Percentiles rank a stretch among this genome's conserved stretches.
These are phyloP conservation scores for Kazachstania bromeliacearum DNA, from an alignment of 805 yeast species.

Conservation along the genomic window DNA sequence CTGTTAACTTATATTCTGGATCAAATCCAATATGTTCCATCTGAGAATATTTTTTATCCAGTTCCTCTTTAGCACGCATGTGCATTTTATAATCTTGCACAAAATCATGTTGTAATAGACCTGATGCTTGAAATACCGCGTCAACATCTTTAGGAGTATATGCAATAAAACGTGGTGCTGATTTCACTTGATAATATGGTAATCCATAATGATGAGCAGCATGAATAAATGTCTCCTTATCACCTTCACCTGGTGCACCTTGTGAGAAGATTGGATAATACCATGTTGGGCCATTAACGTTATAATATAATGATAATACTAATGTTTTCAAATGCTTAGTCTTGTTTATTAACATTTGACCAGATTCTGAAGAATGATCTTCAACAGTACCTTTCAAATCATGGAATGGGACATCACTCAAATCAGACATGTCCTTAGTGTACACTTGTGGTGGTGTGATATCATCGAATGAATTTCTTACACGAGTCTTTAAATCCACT, in stretches of 20 bases:
- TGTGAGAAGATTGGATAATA: conserved; percentile 65
- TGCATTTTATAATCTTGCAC: conserved; percentile 40
- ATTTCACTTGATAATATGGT: conserved; percentile 42
- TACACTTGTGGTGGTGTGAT: conserved; percentile 25
- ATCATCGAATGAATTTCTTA: conserved; percentile 30
- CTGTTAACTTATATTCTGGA: conserved; percentile 12
- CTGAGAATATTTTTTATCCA: conserved; percentile 8
- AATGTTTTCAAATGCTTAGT: conserved; percentile 48
- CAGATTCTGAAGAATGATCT: conserved; percentile 65
- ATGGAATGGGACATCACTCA: conserved; percentile 38
- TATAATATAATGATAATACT: conserved; percentile 54
- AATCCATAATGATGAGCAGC: conserved; percentile 45
- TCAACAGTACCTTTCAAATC: conserved; percentile 58
- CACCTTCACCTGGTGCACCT: conserved; percentile 74
- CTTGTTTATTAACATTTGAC: conserved; percentile 58
- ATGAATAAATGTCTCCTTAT: conserved; percentile 64
- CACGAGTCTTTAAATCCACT: conserved; percentile 33
- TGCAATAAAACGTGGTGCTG: conserved; percentile 33
- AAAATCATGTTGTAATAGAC: conserved; percentile 73
- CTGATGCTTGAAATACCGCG: conserved; percentile 52
- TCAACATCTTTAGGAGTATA: conserved; percentile 29
- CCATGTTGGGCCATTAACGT: conserved; percentile 54
- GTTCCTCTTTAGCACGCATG: conserved; percentile 12
- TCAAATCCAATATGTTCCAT: conserved; percentile 7
- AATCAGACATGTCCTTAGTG: conserved; percentile 12